Base-by-base conservation (phyloP, 2,329 filamentous ascomycete species). In the Incumbomyces lentus region DNA sequence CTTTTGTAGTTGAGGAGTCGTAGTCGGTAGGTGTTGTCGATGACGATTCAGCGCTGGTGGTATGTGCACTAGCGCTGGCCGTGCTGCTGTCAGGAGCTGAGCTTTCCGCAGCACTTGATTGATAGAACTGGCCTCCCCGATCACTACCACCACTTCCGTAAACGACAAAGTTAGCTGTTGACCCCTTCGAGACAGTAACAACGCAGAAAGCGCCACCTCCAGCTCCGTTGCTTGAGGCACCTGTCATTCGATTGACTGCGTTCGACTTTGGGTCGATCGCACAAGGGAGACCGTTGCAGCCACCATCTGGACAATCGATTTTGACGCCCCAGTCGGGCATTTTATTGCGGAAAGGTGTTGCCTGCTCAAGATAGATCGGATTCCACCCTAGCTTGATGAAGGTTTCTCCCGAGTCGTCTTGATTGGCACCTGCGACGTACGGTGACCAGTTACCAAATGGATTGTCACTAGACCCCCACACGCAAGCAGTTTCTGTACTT, bases 301-400 rank as follows among this genome's bases (percentile, higher is more conserved):
- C 67, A 18, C 72, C 74, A 29, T 74, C 72, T 6, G 75, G 72
- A 61, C 85, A 90, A 58, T 81, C 76, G 54, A 90, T 79, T 62
- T 78, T 78, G 45, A 88, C 62, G 52, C 83, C 84, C 54, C 76
- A 89, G 5, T 68, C 71, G 6, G 84, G 84, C 52, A 74, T 73
- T 16, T 68, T 72, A 53, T 71, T 67, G 39, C 71, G 70, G 58
- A 86, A 70, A 42, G 52, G 76, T 65, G 57, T 71, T 58, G 65
- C 54, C 12, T 63, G 55, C 55, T 80, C 71, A 30, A 73, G 72
- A 64, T 78, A 89, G 51, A 86, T 82, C 18, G 85, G 85, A 64
- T 89, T 89, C 74, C 80, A 84, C 46, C 79, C 84, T 44, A 89
- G 70, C 68, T 86, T 88, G 56, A 86, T 73, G 60, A 76, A 89